These are phyloP conservation scores for Furculomyces boomerangus DNA, from an alignment of 371 early-diverging fungal genomes.

Conservation along the genomic window DNA sequence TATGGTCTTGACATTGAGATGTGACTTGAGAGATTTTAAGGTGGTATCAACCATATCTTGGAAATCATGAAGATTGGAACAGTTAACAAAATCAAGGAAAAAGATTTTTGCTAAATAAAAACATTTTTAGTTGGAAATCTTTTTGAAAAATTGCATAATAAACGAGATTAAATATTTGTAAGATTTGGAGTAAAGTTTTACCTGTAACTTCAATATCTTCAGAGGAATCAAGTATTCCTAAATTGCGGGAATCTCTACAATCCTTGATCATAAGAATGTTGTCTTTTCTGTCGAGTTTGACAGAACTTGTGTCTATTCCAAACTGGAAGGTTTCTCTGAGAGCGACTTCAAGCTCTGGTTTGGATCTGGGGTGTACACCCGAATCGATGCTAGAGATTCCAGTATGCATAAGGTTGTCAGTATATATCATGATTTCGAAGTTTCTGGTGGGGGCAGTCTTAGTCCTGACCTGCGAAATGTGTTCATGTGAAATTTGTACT, in stretches of 20 bases:
- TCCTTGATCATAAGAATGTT: background rate
- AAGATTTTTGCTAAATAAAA: background rate
- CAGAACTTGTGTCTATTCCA: background rate
- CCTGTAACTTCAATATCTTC: background rate
- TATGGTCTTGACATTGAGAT: background rate
- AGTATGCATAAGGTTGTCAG: constrained; percentile 2
- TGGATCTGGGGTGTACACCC: background rate
- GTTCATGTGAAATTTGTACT: background rate
- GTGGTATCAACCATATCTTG: background rate
- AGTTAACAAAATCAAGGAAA: background rate
- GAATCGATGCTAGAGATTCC: background rate
- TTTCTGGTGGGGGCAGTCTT: background rate
- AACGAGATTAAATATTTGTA: background rate
- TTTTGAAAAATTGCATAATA: background rate
- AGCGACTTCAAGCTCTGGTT: background rate
- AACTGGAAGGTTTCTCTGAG: background rate
- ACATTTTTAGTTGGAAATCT: background rate
- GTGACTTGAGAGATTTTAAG: background rate
- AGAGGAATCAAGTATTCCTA: background rate
- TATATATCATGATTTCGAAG: background rate
- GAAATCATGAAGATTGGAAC: background rate
- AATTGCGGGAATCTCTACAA: background rate
- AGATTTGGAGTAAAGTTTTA: no score
- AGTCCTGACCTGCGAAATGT: background rate
- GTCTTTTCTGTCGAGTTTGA: background rate